Evolutionary conservation across 768 basidiomycete species (phyloP).

Genomic region (Coprinellus micaceus): DNA sequence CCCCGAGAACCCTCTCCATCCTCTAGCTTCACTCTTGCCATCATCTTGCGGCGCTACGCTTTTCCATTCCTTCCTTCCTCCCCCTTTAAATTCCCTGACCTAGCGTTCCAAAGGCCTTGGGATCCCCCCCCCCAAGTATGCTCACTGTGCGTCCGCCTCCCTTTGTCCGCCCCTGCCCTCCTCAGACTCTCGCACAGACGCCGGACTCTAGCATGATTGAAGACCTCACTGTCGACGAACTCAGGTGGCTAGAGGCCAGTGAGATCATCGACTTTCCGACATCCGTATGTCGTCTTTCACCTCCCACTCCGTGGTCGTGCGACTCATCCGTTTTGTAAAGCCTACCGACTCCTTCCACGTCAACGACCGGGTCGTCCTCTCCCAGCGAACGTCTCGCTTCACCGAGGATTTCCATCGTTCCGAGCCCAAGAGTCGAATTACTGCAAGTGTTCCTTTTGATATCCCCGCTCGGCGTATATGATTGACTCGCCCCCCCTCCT

Average conservation of each 20-base stretch:
- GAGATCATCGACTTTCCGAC: constrained; percentile 10
- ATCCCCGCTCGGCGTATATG: neutral
- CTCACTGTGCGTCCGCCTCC: constrained; percentile 14
- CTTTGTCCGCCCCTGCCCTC: constrained; percentile 6
- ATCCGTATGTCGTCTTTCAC: constrained; percentile 1
- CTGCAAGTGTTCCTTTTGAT: constrained; percentile 4
- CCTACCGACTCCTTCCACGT: constrained; percentile 1
- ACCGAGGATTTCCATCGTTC: neutral
- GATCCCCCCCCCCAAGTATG: constrained; percentile 15
- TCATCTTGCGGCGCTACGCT: constrained; percentile 14
- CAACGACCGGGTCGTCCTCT: constrained; percentile 9
- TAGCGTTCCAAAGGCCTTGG: constrained; percentile 9
- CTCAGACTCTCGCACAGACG: constrained; percentile 15
- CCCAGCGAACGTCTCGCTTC: neutral
- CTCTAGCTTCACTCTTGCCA: constrained; percentile 12
- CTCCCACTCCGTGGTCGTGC: neutral
- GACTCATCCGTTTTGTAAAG: neutral
- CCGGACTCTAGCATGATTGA: constrained; percentile 28
- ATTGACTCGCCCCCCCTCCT: constrained; percentile 2
- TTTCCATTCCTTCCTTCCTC: constrained; percentile 14
- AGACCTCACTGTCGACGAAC: constrained; percentile 42
- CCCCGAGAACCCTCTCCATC: constrained; percentile 11
- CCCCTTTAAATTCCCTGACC: constrained; percentile 12
- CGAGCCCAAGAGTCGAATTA: neutral
- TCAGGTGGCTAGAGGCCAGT: constrained; percentile 47